Base-by-base conservation (phyloP, 2,329 filamentous ascomycete genomes). In the Aspergillus ochraceoroseus region DNA sequence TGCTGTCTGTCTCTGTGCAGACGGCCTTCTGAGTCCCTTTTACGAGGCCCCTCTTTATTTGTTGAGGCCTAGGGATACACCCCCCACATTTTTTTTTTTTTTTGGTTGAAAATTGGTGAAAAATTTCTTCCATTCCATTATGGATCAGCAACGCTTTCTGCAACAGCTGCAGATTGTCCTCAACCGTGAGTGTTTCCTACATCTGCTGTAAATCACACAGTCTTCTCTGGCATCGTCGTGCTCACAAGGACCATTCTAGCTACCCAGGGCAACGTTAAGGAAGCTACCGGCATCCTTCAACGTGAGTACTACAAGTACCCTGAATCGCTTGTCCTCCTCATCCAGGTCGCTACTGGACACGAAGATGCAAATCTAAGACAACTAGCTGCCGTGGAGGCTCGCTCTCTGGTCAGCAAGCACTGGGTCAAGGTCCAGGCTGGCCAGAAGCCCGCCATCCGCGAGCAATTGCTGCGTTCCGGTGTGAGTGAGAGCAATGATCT, bases 301-400 rank as follows among this genome's bases (percentile, higher is more conserved):
- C 92, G 94, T 68, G 86, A 85, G 69, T 96, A 87, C 75, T 96
- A 94, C 73, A 82, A 80, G 58, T 79, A 87, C 54, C 84, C 90
- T 26, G 79, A 88, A 58, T 87, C 87, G 11, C 80, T 96, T 43
- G 76, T 90, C 41, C 80, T 86, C 57, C 83, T 96, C 48, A 79
- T 96, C 54, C 87, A 95, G 69, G 82, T 95, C 58, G 77, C 94
- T 54, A 84, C 87, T 56, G 86, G 83, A 43, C 83, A 95, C 66
- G 73, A 81, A 46, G 72, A 75, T 59, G 64, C 76, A 32, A 78
- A 82, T 53, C 75, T 95, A 41, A 84, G 88, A 59, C 92, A 96
- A 74, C 77, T 94, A 52, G 88, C 92, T 38, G 86, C 89, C 38
- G 87, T 96, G 50, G 89, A 96, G 75, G 85, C 85, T 19, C 76